Evolutionary conservation across 2,329 filamentous ascomycete species (phyloP).

Genomic region (Arthrobotrys sphaeroides): DNA sequence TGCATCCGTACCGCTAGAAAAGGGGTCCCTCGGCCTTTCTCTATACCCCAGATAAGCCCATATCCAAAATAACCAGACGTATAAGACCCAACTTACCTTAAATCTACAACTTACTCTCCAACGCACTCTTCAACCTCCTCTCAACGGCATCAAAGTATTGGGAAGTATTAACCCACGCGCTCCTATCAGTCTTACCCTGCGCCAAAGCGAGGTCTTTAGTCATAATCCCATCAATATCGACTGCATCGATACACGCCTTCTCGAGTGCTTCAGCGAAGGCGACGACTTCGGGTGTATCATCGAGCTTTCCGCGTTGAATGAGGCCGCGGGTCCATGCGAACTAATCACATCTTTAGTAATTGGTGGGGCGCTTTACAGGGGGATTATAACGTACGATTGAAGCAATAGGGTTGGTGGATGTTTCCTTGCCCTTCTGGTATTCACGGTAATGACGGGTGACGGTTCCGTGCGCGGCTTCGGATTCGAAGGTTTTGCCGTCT

Average conservation of each 20-base stretch:
- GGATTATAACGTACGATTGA: constrained; percentile 72
- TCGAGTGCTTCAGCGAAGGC: constrained; percentile 91
- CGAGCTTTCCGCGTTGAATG: constrained; percentile 89
- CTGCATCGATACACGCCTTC: constrained; percentile 91
- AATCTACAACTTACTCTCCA: constrained; percentile 78
- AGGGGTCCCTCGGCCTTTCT: too few species aligned
- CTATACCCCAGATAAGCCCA: too few species aligned
- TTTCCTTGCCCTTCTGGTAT: constrained; percentile 97
- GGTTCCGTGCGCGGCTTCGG: constrained; percentile 96
- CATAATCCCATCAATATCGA: constrained; percentile 95
- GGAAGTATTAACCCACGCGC: constrained; percentile 87
- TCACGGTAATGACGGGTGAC: constrained; percentile 98
- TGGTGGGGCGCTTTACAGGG: background rate
- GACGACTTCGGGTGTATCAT: constrained; percentile 89
- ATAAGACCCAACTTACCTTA: background rate
- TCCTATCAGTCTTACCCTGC: constrained; percentile 84
- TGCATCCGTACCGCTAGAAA: too few species aligned
- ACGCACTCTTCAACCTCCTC: constrained; percentile 80
- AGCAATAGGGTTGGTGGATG: constrained; percentile 97
- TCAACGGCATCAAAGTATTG: constrained; percentile 95
- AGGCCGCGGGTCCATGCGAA: constrained; percentile 98
- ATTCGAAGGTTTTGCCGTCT: constrained; percentile 95
- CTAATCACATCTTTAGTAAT: constrained; percentile 5
- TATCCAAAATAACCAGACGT: too few species aligned
- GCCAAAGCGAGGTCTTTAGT: constrained; percentile 98